phyloP scores from a whole-genome alignment of 2,329 filamentous ascomycete species.

The Sporothrix brasiliensis region DNA sequence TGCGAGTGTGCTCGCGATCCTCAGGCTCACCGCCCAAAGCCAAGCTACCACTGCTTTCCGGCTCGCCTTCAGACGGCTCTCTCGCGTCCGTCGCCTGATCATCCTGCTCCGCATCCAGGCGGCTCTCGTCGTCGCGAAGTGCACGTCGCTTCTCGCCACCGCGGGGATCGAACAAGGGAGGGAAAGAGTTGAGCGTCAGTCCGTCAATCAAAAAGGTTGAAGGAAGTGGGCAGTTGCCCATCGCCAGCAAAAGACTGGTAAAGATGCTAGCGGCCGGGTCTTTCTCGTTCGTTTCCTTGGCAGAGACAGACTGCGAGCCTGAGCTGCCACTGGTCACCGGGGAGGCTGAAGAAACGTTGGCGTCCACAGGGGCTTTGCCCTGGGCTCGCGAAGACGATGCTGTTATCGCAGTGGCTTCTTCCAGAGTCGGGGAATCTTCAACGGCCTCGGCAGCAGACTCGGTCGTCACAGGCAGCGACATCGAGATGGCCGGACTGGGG shows the following conservation, averaged over 20 bases:
- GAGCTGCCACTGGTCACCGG: constrained; percentile 12
- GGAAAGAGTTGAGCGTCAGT: constrained; percentile 50
- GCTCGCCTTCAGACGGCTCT: constrained; percentile 68
- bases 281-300: constrained; percentile 31
- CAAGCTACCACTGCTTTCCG: constrained; percentile 79
- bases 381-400: constrained; percentile 20
- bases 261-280: constrained; percentile 40
- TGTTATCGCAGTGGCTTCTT: constrained; percentile 38
- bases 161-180: constrained; percentile 78
- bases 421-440: constrained; percentile 43
- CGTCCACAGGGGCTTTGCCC: constrained; percentile 29
- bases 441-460: constrained; percentile 54
- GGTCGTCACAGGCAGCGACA: constrained; percentile 57
- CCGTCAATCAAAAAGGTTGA: constrained; percentile 37
- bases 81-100: constrained; percentile 49
- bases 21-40: constrained; percentile 93
- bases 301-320: neutral
- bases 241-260: constrained; percentile 44
- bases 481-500: constrained; percentile 77
- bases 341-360: neutral
- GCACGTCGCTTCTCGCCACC: constrained; percentile 80
- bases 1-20: constrained; percentile 64
- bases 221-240: constrained; percentile 46
- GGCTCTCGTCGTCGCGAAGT: constrained; percentile 71
- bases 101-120: constrained; percentile 53